These are phyloP conservation scores for Emergomyces orientalis DNA, from an alignment of 2,329 filamentous ascomycete genomes.

Conservation along the genomic window DNA sequence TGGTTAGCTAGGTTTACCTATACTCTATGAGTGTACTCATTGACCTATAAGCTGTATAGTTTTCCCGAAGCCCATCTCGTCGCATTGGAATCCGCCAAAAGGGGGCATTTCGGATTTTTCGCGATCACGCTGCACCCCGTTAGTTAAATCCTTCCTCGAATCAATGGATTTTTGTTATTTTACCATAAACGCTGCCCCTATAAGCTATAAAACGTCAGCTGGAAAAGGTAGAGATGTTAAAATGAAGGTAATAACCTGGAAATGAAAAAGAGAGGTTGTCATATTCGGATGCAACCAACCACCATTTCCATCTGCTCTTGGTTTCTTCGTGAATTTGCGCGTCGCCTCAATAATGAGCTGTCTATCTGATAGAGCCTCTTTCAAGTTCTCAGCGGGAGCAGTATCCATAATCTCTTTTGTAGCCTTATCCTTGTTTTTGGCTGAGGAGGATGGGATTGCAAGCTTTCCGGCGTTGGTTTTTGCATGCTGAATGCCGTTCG, in stretches of 20 bases:
- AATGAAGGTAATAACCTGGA: conserved; percentile 23
- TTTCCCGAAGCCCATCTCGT: conserved; percentile 37
- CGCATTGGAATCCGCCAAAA: conserved; percentile 31
- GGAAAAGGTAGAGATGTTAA: neutral
- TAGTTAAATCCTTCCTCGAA: conserved; percentile 8
- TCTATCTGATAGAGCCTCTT: conserved; percentile 21
- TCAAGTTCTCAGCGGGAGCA: conserved; percentile 23
- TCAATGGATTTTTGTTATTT: conserved; percentile 1
- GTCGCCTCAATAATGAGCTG: conserved; percentile 21
- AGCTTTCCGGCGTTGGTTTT: conserved; percentile 20
- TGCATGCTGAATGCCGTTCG: conserved; percentile 21
- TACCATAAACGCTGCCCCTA: conserved; percentile 29
- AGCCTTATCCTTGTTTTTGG: conserved; percentile 23
- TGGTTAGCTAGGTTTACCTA: neutral
- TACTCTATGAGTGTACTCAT: neutral
- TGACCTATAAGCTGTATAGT: conserved; percentile 26
- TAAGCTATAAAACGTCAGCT: conserved; percentile 19
- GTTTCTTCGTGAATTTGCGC: conserved; percentile 21
- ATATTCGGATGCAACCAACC: conserved; percentile 28
- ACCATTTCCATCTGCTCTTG: conserved; percentile 23
- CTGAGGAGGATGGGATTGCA: conserved; percentile 20
- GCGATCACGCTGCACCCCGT: conserved; percentile 24
- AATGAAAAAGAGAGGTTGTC: conserved; percentile 26
- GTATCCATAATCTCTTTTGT: conserved; percentile 25
- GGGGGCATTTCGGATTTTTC: conserved; percentile 21